Conservation (phyloP, 495 filamentous ascomycete genomes). For the Hypoxylon subgilvum region DNA sequence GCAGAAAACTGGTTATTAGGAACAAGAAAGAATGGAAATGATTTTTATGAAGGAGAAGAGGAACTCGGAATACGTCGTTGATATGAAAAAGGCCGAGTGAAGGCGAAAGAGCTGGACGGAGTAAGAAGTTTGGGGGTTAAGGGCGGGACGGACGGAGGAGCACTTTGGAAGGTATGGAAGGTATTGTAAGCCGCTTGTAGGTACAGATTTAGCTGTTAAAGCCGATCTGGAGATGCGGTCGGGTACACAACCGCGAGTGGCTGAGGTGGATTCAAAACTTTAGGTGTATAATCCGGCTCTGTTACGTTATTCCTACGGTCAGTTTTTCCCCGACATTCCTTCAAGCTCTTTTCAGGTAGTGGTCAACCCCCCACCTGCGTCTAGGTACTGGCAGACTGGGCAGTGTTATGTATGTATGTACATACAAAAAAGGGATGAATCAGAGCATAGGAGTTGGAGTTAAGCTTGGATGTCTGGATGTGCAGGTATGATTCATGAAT, state of each 20-base stretch:
- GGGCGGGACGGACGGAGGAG: slow-evolving; percentile 25
- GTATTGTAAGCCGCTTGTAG: not conserved
- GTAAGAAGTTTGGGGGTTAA: slow-evolving; percentile 22
- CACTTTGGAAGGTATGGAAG: no score
- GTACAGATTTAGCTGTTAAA: slow-evolving; percentile 17
- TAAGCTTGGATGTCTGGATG: no score
- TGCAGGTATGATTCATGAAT: no score
- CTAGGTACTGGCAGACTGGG: no score
- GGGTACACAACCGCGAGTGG: slow-evolving; percentile 3
- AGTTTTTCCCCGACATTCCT: no score
- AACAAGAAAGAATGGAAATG: slow-evolving; percentile 18
- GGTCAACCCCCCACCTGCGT: not conserved
- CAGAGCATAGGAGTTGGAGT: no score
- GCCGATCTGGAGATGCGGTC: slow-evolving; percentile 20
- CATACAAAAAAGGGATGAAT: no score
- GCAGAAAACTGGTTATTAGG: slow-evolving; percentile 5
- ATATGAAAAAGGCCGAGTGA: slow-evolving; percentile 14
- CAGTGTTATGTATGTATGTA: no score
- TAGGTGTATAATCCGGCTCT: slow-evolving; percentile 10
- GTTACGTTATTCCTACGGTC: slow-evolving; percentile 1
- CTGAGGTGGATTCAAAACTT: slow-evolving; percentile 15
- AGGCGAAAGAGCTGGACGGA: slow-evolving; percentile 20
- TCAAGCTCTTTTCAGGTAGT: slow-evolving; percentile 25
- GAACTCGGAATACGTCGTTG: not conserved
- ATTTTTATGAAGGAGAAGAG: slow-evolving; percentile 17